These are phyloP conservation scores for Gypsophila paniculata DNA, from an alignment of 179 eudicot genomes.

Conservation along the genomic window DNA sequence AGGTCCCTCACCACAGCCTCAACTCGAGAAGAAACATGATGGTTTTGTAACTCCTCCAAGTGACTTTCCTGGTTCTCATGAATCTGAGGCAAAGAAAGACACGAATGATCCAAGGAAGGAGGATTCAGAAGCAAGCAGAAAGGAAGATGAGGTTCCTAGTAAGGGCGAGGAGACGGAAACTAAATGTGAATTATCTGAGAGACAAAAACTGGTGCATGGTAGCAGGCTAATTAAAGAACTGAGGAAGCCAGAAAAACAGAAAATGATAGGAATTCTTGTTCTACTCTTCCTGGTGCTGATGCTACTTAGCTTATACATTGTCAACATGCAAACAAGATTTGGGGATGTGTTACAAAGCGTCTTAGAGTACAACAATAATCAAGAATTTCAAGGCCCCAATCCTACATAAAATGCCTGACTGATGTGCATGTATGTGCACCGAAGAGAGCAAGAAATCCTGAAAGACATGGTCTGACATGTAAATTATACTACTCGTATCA, in stretches of 20 bases:
- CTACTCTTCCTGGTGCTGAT: conserved; percentile 25
- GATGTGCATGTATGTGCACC: conserved; percentile 7
- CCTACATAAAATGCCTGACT: not conserved
- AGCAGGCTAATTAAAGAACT: conserved; percentile 28
- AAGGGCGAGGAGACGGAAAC: conserved; percentile 11
- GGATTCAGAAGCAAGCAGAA: not conserved
- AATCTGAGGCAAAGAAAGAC: conserved; percentile 10
- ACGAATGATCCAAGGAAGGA: conserved; percentile 9
- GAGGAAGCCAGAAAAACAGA: conserved; percentile 33
- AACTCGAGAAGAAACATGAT: conserved; percentile 9
- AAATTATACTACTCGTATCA: conserved; percentile 3
- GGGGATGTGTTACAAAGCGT: conserved; percentile 15
- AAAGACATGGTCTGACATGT: conserved; percentile 7
- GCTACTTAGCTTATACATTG: conserved; percentile 32
- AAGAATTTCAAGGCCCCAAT: not conserved
- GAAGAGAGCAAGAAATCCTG: not conserved
- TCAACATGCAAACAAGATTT: conserved; percentile 21
- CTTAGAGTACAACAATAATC: conserved; percentile 2
- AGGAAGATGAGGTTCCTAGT: conserved; percentile 9
- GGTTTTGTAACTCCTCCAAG: not conserved
- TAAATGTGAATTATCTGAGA: not conserved
- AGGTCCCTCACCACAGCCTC: conserved; percentile 15
- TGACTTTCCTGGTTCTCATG: conserved; percentile 8
- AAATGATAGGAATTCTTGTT: conserved; percentile 29
- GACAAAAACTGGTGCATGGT: conserved; percentile 3